Evolutionary conservation across 2,329 filamentous ascomycete genomes (phyloP), one percentile per base, ranked within the genome.

Genomic region (Fusarium dimerum): DNA sequence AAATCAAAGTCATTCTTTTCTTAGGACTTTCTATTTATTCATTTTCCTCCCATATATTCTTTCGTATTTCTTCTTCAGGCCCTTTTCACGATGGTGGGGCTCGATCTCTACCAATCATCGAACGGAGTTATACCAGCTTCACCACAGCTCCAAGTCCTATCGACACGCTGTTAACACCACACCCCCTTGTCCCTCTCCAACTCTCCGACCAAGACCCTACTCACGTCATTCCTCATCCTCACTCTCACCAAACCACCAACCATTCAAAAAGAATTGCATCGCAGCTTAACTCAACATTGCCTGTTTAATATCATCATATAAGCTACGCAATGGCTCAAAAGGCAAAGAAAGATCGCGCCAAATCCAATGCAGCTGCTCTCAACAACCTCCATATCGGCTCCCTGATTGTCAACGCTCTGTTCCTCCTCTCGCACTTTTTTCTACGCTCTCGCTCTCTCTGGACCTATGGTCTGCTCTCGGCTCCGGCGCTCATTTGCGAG

Each of bases 331-430:
- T 85, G 82, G 82, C 82, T 30, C 82, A 85, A 66, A 85, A 85
- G 67, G 82, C 82, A 51, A 83, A 82, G 67, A 85, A 85, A 64
- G 82, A 84, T 64, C 75, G 76, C 57, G 94, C 94, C 51, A 88
- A 88, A 63, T 84, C 88, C 74, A 97, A 97, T 73, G 78, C 83
- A 43, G 78, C 84, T 34, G 80, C 88, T 41, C 85, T 99, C 43
- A 89, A 88, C 68, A 90, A 86, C 67, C 90, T 94, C 26, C 93
- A 96, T 71, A 77, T 90, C 50, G 88, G 89, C 56, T 87, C 90
- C 43, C 77, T 90, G 55, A 67, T 76, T 60, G 76, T 95, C 67
- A 92, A 97, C 71, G 66, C 71, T 52, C 68, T 91, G 68, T 97
- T 93, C 77, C 78, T 96, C 52, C 68, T 91, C 47, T 81, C 88